Evolutionary conservation across 345 rosid genomes (phyloP).

Genomic region (Gossypium mustelinum): DNA sequence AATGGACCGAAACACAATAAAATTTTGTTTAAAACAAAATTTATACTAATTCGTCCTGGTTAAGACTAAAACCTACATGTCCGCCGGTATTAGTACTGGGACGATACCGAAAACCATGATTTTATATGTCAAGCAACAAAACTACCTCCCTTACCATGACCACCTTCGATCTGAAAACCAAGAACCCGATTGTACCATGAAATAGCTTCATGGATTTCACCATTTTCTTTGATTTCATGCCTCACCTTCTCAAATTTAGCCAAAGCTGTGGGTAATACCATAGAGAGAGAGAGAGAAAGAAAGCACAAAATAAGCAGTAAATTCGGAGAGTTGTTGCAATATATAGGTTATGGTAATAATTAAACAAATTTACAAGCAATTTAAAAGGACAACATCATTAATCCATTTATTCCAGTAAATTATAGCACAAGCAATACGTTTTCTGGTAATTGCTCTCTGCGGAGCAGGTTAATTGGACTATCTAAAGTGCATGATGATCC

Average conservation of each 20-base stretch:
- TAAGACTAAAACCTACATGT: too few relatives aligned
- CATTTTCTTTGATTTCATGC: slow-evolving; percentile 36
- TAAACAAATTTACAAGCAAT: neutral
- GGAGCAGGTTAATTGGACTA: neutral
- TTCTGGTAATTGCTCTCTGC: neutral
- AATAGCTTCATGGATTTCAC: slow-evolving; percentile 58
- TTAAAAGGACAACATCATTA: neutral
- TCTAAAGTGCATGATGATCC: neutral
- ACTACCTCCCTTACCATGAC: slow-evolving; percentile 53
- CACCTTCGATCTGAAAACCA: slow-evolving; percentile 77
- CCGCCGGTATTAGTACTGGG: too few relatives aligned
- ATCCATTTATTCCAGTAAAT: neutral
- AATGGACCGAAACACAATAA: too few relatives aligned
- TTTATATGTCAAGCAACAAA: neutral
- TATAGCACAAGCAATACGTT: neutral
- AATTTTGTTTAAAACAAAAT: too few relatives aligned
- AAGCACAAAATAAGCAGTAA: slow-evolving; percentile 3
- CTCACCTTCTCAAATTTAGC: slow-evolving; percentile 35
- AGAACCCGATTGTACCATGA: slow-evolving; percentile 80
- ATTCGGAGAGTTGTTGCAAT: neutral
- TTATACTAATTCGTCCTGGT: too few relatives aligned
- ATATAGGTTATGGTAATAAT: neutral
- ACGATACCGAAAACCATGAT: too few relatives aligned
- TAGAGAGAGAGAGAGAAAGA: neutral
- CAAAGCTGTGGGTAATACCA: slow-evolving; percentile 34